Conservation (phyloP, 2,329 filamentous ascomycete genomes). For the Colletotrichum trifolii region DNA sequence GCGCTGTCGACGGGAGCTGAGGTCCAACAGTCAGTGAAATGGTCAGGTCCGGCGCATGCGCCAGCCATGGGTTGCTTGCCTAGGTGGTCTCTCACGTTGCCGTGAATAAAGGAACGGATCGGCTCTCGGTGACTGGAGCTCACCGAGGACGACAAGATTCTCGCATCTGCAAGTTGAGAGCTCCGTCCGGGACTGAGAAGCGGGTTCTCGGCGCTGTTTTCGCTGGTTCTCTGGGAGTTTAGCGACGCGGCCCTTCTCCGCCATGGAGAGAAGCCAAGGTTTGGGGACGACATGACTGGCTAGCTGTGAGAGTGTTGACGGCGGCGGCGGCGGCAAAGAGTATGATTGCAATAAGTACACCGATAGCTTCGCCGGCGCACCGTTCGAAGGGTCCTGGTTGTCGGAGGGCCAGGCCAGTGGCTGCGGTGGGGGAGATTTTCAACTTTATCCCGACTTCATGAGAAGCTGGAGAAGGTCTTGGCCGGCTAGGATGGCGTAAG, state of each 20-base stretch:
- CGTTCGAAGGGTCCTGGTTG: constrained; percentile 18
- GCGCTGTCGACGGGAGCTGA: constrained; percentile 70
- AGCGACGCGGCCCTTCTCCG: constrained; percentile 48
- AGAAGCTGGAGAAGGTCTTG: constrained; percentile 28
- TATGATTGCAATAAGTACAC: background rate
- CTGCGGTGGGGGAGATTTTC: constrained; percentile 16
- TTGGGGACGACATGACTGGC: constrained; percentile 57
- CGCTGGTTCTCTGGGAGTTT: constrained; percentile 35
- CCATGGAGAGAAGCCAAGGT: constrained; percentile 61
- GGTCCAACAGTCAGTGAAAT: background rate
- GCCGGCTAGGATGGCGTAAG: constrained; percentile 6
- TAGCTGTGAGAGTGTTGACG: constrained; percentile 10
- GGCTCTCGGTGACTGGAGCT: constrained; percentile 67
- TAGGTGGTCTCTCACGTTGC: constrained; percentile 68
- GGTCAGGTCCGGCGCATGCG: constrained; percentile 7
- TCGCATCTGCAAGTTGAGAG: constrained; percentile 41
- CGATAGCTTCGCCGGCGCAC: constrained; percentile 22
- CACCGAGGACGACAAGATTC: constrained; percentile 50
- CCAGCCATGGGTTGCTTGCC: constrained; percentile 55
- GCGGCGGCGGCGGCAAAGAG: constrained; percentile 6
- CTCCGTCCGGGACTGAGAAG: constrained; percentile 37
- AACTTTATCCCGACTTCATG: constrained; percentile 28
- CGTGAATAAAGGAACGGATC: constrained; percentile 77
- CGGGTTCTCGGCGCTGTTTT: constrained; percentile 39
- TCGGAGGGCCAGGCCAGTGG: constrained; percentile 22